Percentiles rank a stretch among this genome's conserved stretches.
Conservation (phyloP, 345 rosid genomes). For the Eucalyptus curtisii region DNA sequence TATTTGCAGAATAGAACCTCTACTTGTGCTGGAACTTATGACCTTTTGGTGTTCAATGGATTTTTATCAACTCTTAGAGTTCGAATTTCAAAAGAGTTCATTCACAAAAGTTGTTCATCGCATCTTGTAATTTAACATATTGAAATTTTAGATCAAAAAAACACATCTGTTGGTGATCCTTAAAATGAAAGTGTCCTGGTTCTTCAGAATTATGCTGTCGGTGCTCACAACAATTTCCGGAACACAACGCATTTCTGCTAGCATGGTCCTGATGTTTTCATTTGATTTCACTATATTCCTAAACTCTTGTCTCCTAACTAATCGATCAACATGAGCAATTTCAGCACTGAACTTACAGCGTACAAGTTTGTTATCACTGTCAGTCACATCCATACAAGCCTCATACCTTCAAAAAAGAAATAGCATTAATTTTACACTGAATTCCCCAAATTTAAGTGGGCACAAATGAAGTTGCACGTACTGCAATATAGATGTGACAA, state of each 20-base stretch:
- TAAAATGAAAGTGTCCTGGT: conserved; percentile 62
- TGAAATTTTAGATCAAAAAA: too few species aligned
- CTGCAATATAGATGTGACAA: conserved; percentile 60
- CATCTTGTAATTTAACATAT: too few species aligned
- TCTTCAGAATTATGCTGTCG: conserved; percentile 54
- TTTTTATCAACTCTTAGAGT: too few species aligned
- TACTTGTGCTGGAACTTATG: too few species aligned
- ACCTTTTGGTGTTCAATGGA: too few species aligned
- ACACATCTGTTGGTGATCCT: conserved; percentile 57
- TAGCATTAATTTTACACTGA: not conserved
- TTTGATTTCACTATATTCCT: conserved; percentile 53
- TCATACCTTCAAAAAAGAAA: conserved; percentile 48
- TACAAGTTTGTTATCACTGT: conserved; percentile 97
- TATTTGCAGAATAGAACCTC: too few species aligned
- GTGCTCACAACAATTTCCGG: conserved; percentile 66
- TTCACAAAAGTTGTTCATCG: conserved; percentile 8
- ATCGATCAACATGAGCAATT: conserved; percentile 87
- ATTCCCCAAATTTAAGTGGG: not conserved
- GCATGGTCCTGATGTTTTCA: conserved; percentile 37
- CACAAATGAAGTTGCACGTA: conserved; percentile 5
- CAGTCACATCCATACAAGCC: conserved; percentile 95
- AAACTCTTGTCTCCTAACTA: conserved; percentile 73
- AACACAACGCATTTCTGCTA: conserved; percentile 41
- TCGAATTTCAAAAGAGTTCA: too few species aligned
- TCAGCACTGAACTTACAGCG: conserved; percentile 86